Conservation (phyloP, 2,329 filamentous ascomycete genomes). For the Cercospora nicotianae region DNA sequence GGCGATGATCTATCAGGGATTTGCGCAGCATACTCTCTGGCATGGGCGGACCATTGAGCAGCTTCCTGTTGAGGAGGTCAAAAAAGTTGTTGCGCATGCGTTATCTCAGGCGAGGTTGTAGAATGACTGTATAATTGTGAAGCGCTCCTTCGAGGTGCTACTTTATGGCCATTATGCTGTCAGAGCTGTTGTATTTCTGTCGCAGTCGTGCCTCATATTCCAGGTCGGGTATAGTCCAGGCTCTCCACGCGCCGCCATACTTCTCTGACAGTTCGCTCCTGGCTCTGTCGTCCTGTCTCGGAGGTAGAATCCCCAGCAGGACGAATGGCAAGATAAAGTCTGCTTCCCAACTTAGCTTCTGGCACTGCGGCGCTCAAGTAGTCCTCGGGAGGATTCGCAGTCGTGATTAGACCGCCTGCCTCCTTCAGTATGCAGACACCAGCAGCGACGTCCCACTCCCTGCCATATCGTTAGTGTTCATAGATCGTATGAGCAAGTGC, state of each 20-base stretch:
- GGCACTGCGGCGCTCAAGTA: constrained; percentile 57
- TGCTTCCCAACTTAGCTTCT: constrained; percentile 63
- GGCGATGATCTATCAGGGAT: constrained; percentile 73
- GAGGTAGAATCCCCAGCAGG: constrained; percentile 62
- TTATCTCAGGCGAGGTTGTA: constrained; percentile 29
- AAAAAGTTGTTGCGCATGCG: constrained; percentile 50
- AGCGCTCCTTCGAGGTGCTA: background rate
- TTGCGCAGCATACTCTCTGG: constrained; percentile 65
- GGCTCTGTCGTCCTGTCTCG: constrained; percentile 65
- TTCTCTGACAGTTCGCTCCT: constrained; percentile 69
- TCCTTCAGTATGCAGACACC: constrained; percentile 72
- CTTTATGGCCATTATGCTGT: background rate
- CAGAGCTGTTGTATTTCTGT: background rate
- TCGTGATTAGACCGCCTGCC: constrained; percentile 72
- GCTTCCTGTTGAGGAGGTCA: constrained; percentile 61
- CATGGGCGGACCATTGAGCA: constrained; percentile 57
- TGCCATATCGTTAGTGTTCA: constrained; percentile 18
- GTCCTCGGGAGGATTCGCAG: constrained; percentile 67
- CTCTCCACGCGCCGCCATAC: constrained; percentile 68
- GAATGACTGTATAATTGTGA: background rate
- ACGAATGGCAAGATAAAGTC: constrained; percentile 71
- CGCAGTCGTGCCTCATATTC: constrained; percentile 38
- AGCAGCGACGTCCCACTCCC: constrained; percentile 76
- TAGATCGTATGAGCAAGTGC: background rate
- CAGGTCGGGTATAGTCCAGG: constrained; percentile 67